Evolutionary conservation across 1,284 basidiomycete species (phyloP), one percentile per base, ranked within the genome.

Genomic region (Sporisorium reilianum): DNA sequence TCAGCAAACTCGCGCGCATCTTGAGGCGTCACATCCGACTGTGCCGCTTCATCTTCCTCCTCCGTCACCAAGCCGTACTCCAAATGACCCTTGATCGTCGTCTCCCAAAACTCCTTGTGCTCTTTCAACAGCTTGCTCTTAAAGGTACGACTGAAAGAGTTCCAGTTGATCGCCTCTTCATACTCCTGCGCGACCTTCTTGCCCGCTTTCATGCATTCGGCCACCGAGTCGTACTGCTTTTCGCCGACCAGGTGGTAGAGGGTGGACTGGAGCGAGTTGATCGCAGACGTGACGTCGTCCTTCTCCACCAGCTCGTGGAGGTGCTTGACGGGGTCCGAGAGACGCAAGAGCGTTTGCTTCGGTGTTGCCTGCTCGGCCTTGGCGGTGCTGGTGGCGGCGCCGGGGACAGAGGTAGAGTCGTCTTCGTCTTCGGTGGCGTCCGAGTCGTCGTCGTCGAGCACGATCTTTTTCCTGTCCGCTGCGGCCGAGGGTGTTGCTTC

Each of bases 121-220:
- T 54, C 25, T 20, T 46, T 59, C 22, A 71, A 18, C 16, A 70
- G 49, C 32, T 42, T 44, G 20, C 34, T 58, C 40, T 75, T 75
- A 41, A 75, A 54, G 11, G 28, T 16, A 5, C 73, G 68, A 14
- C 70, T 36, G 48, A 53, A 75, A 10, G 46, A 28, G 44, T 75
- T 75, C 73, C 73, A 75, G 11, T 60, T 59, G 59, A 75, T 71
- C 8, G 73, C 73, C 32, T 75, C 73, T 42, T 75, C 73, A 28
- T 75, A 75, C 40, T 75, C 64, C 44, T 67, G 64, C 10, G 64
- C 67, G 11, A 55, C 64, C 34, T 57, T 58, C 23, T 75, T 75
- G 9, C 60, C 67, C 16, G 60, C 61, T 16, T 45, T 55, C 30
- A 71, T 49, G 36, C 73, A 61, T 9, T 55, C 55, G 1, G 57